Conservation (phyloP, 1,139 yeast genomes). For the Hemisphaericaspora subhashii region DNA sequence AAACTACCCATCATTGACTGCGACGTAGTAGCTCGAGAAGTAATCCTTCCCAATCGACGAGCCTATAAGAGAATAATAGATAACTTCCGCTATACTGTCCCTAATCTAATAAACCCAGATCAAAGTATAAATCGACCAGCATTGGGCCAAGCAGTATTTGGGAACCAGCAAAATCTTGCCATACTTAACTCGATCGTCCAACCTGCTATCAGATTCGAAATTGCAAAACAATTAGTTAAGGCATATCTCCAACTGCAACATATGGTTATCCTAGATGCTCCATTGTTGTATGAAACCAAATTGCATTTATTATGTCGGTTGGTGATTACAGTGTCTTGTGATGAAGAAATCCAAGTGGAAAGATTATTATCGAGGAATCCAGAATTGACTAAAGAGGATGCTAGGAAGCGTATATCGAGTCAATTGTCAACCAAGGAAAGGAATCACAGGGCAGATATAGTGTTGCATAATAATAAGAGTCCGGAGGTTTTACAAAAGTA, state of each 20-base stretch:
- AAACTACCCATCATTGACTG: constrained; percentile 76
- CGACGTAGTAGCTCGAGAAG: constrained; percentile 81
- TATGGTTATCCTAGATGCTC: constrained; percentile 82
- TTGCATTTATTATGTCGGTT: constrained; percentile 71
- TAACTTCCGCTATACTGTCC: constrained; percentile 56
- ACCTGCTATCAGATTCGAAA: constrained; percentile 79
- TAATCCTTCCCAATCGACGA: constrained; percentile 77
- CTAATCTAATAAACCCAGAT: constrained; percentile 53
- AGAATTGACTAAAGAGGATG: constrained; percentile 64
- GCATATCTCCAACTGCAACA: constrained; percentile 53
- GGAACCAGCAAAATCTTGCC: constrained; percentile 52
- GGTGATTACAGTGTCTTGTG: constrained; percentile 68
- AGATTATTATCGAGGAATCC: constrained; percentile 69
- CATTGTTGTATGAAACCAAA: constrained; percentile 80
- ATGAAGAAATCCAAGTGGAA: constrained; percentile 54
- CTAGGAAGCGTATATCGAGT: constrained; percentile 66
- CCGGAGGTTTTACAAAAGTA: constrained; percentile 47
- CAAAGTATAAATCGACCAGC: constrained; percentile 64
- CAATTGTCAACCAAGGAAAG: constrained; percentile 72
- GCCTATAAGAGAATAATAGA: constrained; percentile 70
- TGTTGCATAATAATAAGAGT: constrained; percentile 63
- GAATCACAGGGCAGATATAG: constrained; percentile 59
- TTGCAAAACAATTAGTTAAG: constrained; percentile 53
- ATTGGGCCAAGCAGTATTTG: constrained; percentile 79
- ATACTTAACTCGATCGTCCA: constrained; percentile 77